These are phyloP conservation scores for Thymus quinquecostatus DNA, from an alignment of 257 asterid species.

Conservation along the genomic window DNA sequence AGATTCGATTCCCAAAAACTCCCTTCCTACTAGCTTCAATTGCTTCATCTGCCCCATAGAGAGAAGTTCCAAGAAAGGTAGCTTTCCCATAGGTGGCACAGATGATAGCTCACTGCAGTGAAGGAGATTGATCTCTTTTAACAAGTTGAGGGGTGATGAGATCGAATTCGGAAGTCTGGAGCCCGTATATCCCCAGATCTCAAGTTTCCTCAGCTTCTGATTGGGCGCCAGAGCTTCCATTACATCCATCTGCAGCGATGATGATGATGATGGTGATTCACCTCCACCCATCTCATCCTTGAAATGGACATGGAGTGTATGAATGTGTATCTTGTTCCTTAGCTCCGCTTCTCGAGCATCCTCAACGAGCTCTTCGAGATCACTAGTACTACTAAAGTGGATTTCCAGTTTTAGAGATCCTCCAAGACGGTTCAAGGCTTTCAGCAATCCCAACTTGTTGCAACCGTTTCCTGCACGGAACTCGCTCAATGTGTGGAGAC, in stretches of 20 bases:
- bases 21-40: background rate
- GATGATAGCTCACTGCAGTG: background rate
- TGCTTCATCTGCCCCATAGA: background rate
- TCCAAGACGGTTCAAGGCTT: background rate
- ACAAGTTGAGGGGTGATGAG: background rate
- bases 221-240: slow-evolving; percentile 31
- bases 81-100: slow-evolving; percentile 10
- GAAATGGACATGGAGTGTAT: background rate
- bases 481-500: background rate
- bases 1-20: slow-evolving; percentile 28
- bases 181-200: background rate
- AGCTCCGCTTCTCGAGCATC: background rate
- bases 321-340: slow-evolving; percentile 2
- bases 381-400: background rate
- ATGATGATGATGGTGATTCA: background rate
- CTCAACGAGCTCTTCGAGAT: background rate
- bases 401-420: background rate
- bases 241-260: background rate
- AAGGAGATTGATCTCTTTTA: background rate
- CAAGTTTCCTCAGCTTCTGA: slow-evolving; percentile 6
- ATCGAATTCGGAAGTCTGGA: background rate
- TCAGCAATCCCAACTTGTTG: background rate
- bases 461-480: background rate
- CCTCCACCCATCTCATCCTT: background rate
- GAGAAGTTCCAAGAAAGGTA: background rate